A percentile compares a stretch with the other conserved stretches of the same genome.
These are phyloP conservation scores for Chalara sp. DNA, from an alignment of 2,329 filamentous ascomycete genomes.

Conservation along the genomic window DNA sequence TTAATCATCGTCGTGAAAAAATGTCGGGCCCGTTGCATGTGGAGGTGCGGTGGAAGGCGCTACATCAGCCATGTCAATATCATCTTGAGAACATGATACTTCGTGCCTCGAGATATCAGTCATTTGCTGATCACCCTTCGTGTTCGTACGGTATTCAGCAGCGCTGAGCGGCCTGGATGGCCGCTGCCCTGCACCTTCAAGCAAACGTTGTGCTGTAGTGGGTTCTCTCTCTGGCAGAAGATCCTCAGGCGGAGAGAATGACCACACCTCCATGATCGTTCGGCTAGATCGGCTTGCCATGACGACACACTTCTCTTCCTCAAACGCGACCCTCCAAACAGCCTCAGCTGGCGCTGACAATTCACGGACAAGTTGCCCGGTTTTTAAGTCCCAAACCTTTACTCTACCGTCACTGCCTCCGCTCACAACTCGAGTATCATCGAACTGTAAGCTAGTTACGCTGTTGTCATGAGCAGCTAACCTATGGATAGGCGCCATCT, in stretches of 20 bases:
- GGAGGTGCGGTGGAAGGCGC: conserved; percentile 24
- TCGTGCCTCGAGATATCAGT: conserved; percentile 14
- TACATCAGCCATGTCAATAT: conserved; percentile 25
- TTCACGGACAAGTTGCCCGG: conserved; percentile 83
- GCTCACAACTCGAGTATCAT: conserved; percentile 90
- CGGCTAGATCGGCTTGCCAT: conserved; percentile 79
- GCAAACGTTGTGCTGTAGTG: conserved; percentile 22
- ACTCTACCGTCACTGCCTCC: conserved; percentile 96
- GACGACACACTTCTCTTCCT: conserved; percentile 96
- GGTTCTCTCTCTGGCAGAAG: conserved; percentile 35
- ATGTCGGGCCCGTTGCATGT: conserved; percentile 20
- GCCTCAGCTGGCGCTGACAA: conserved; percentile 87
- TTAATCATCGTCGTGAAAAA: conserved; percentile 23
- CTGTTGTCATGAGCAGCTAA: conserved; percentile 97
- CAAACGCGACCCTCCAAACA: conserved; percentile 96
- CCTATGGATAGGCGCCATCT: conserved; percentile 86
- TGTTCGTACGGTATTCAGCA: conserved; percentile 21
- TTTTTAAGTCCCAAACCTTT: conserved; percentile 96
- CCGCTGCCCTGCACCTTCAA: conserved; percentile 1
- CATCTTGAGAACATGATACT: conserved; percentile 13
- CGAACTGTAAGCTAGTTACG: conserved; percentile 95
- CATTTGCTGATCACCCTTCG: conserved; percentile 21
- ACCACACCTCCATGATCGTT: conserved; percentile 99
- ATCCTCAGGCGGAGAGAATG: conserved; percentile 82
- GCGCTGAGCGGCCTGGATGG: conserved; percentile 25